These are phyloP conservation scores for Darksidea phi DNA, from an alignment of 495 filamentous ascomycete genomes.

Conservation along the genomic window DNA sequence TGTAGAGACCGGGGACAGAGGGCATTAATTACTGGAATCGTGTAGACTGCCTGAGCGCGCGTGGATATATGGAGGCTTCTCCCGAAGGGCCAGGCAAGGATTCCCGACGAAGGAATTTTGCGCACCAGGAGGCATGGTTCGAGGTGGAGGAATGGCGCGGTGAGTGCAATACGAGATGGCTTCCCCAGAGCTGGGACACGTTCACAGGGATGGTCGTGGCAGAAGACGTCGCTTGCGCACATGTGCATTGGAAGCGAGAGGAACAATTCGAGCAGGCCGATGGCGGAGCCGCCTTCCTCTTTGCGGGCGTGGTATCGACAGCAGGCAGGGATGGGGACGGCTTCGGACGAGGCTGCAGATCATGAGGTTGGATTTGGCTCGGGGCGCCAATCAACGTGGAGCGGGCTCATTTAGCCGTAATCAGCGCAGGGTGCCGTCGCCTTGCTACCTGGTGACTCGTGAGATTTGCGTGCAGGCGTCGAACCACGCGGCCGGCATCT, in stretches of 20 bases:
- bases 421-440: conserved; percentile 15
- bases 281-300: conserved; percentile 6
- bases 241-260: conserved; percentile 29
- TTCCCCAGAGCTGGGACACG: no score
- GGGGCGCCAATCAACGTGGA: conserved; percentile 23
- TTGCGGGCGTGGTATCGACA: neutral
- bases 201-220: conserved; percentile 27
- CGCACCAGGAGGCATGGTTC: no score
- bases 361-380: conserved; percentile 19
- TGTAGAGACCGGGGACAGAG: no score
- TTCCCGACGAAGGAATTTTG: no score
- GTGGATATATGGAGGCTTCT: no score
- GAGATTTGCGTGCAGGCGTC: conserved; percentile 20
- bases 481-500: conserved; percentile 33
- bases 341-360: conserved; percentile 32
- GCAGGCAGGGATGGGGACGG: neutral
- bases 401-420: conserved; percentile 25
- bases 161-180: no score
- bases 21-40: no score
- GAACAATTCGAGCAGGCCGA: conserved; percentile 5
- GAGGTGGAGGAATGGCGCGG: no score
- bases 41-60: no score
- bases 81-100: no score
- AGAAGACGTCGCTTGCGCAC: conserved; percentile 2
- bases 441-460: conserved; percentile 27